These are phyloP conservation scores for Talaromyces sp. DNA, from an alignment of 2,329 filamentous ascomycete genomes.

Conservation along the genomic window DNA sequence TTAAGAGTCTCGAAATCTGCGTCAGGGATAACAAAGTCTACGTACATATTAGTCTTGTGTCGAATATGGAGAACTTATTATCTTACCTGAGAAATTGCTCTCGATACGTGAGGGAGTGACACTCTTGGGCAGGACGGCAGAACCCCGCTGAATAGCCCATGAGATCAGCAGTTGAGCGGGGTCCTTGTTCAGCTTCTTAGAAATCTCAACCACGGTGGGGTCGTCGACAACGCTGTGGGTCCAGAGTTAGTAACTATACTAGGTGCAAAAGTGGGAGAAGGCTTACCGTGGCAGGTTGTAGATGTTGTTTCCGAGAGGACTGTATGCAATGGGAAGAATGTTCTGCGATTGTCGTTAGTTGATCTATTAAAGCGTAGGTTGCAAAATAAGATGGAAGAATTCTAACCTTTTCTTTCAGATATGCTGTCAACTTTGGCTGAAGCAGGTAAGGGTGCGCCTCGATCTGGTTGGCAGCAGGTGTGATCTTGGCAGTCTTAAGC, in stretches of 20 bases:
- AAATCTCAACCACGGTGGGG: slow-evolving; percentile 62
- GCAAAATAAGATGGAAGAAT: background rate
- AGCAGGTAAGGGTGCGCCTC: slow-evolving; percentile 69
- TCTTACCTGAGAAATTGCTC: slow-evolving; percentile 50
- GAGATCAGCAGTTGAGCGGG: slow-evolving; percentile 58
- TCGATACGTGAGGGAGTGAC: slow-evolving; percentile 57
- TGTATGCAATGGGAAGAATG: slow-evolving; percentile 62
- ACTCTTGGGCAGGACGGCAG: slow-evolving; percentile 58
- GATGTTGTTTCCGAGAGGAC: slow-evolving; percentile 59
- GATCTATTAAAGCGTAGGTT: too few species aligned
- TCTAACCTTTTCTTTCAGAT: slow-evolving; percentile 55
- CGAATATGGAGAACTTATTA: too few species aligned
- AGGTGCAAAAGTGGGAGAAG: background rate
- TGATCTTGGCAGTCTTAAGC: slow-evolving; percentile 49
- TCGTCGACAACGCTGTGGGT: slow-evolving; percentile 59
- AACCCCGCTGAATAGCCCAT: slow-evolving; percentile 59
- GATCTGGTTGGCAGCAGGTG: slow-evolving; percentile 67
- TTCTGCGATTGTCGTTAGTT: slow-evolving; percentile 16
- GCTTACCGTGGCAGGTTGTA: slow-evolving; percentile 32
- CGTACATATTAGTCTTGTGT: background rate
- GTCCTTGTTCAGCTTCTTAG: slow-evolving; percentile 64
- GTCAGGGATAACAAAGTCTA: slow-evolving; percentile 39
- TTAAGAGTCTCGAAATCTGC: slow-evolving; percentile 38
- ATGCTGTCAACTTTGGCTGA: slow-evolving; percentile 56
- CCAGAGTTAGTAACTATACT: slow-evolving; percentile 9